Percentiles rank a stretch among this genome's conserved stretches.
phyloP scores from a whole-genome alignment of 139 green algal genomes.

The Pseudopediastrum boryanum region DNA sequence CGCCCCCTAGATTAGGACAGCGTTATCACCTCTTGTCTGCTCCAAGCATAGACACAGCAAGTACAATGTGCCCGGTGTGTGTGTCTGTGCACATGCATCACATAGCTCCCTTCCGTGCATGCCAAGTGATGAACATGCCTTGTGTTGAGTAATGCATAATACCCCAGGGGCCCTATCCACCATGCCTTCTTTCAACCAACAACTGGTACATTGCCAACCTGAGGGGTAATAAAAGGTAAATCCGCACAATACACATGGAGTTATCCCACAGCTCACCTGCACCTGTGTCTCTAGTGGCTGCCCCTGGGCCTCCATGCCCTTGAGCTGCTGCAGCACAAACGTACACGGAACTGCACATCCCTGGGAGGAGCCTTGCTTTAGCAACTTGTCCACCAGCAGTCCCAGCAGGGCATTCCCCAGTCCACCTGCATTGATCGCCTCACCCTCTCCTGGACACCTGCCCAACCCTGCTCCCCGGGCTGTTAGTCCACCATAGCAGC shows the following conservation, averaged over 20 bases:
- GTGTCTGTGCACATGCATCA: background rate
- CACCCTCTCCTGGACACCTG: background rate
- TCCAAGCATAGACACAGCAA: background rate
- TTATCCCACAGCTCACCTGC: constrained; percentile 2
- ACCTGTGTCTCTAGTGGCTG: background rate
- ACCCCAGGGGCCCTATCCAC: too few relatives aligned
- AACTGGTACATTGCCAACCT: background rate
- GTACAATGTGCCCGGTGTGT: background rate
- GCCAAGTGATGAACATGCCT: background rate
- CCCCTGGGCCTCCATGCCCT: constrained; percentile 19
- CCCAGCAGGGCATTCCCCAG: background rate
- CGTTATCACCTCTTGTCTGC: too few relatives aligned
- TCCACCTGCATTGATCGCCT: background rate
- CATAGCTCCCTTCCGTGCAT: background rate
- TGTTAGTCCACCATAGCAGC: background rate
- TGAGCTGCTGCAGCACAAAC: constrained; percentile 23
- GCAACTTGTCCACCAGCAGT: constrained; percentile 26
- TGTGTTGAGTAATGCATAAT: constrained; percentile 1
- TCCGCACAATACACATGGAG: background rate
- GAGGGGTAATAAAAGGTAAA: background rate
- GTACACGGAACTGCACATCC: constrained; percentile 7
- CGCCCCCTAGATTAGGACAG: too few relatives aligned
- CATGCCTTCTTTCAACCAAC: background rate
- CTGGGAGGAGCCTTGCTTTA: too few relatives aligned
- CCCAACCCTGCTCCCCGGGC: background rate